Evolutionary conservation across 495 filamentous ascomycete genomes (phyloP).

Genomic region (Thozetella sp.): DNA sequence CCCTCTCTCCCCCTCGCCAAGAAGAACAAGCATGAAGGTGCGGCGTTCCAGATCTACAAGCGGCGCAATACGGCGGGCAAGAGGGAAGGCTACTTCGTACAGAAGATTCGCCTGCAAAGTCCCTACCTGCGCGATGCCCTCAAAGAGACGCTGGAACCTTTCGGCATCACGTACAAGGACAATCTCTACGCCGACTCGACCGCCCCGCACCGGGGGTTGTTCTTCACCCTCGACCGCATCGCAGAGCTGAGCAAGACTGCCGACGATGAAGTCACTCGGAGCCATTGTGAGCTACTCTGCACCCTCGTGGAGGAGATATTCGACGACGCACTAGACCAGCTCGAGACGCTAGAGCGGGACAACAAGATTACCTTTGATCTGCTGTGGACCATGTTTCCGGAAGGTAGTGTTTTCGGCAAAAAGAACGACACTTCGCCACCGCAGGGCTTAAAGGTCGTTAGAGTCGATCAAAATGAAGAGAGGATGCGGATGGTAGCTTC

Average conservation of each 20-base stretch:
- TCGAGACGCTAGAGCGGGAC: conserved; percentile 10
- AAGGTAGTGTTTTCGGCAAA: conserved; percentile 6
- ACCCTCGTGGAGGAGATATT: conserved; percentile 10
- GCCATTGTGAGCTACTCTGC: conserved; percentile 6
- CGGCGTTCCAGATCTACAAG: conserved; percentile 11
- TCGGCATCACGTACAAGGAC: conserved; percentile 5
- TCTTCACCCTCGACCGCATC: conserved; percentile 8
- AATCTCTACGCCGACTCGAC: conserved; percentile 5
- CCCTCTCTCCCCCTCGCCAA: conserved; percentile 9
- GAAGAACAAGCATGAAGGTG: conserved; percentile 9
- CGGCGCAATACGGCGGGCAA: neutral
- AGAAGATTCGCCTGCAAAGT: conserved; percentile 11
- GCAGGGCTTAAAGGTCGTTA: conserved; percentile 1
- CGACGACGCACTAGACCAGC: conserved; percentile 4
- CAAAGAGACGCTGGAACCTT: conserved; percentile 6
- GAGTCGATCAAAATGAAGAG: neutral
- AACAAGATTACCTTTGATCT: conserved; percentile 9
- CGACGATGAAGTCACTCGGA: conserved; percentile 7
- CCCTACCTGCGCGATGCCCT: conserved; percentile 8
- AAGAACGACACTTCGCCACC: conserved; percentile 4
- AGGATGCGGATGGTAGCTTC: neutral
- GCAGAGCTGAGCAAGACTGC: conserved; percentile 11
- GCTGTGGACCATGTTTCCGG: conserved; percentile 14
- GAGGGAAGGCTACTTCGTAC: neutral
- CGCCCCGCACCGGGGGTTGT: conserved; percentile 9